These are phyloP conservation scores for Russula sp. DNA, from an alignment of 768 basidiomycete genomes.

Conservation along the genomic window DNA sequence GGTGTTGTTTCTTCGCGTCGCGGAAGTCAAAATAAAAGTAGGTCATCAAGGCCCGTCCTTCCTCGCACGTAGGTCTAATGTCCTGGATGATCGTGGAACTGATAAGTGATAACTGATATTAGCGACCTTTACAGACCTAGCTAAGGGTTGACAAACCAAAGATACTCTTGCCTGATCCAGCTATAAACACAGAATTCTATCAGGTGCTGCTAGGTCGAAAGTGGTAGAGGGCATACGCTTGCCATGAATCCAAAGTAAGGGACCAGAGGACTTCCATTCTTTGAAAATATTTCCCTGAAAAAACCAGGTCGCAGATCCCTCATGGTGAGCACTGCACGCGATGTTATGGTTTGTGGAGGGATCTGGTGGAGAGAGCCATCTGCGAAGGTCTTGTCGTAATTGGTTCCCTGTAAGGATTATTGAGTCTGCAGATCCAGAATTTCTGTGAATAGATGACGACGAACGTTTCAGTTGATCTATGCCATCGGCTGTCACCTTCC, in stretches of 20 bases:
- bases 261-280: not conserved
- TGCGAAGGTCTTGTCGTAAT: not conserved
- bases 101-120: not conserved
- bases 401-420: not conserved
- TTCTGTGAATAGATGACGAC: not conserved
- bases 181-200: not conserved
- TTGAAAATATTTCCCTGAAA: not conserved
- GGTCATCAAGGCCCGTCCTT: not conserved
- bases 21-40: conserved; percentile 5
- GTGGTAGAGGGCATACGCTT: not conserved
- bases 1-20: not conserved
- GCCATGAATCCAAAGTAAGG: conserved; percentile 1
- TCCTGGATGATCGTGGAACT: conserved; percentile 1
- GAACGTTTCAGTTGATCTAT: not conserved
- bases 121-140: not conserved
- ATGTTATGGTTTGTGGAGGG: conserved; percentile 8
- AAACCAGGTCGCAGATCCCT: not conserved
- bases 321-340: not conserved
- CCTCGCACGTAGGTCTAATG: not conserved
- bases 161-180: not conserved
- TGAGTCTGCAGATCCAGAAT: not conserved
- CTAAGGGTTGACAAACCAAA: not conserved
- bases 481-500: not conserved
- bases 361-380: conserved; percentile 9
- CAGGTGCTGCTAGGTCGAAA: not conserved